Evolutionary conservation across 495 filamentous ascomycete genomes (phyloP).

Genomic region (Trichoderma virens): DNA sequence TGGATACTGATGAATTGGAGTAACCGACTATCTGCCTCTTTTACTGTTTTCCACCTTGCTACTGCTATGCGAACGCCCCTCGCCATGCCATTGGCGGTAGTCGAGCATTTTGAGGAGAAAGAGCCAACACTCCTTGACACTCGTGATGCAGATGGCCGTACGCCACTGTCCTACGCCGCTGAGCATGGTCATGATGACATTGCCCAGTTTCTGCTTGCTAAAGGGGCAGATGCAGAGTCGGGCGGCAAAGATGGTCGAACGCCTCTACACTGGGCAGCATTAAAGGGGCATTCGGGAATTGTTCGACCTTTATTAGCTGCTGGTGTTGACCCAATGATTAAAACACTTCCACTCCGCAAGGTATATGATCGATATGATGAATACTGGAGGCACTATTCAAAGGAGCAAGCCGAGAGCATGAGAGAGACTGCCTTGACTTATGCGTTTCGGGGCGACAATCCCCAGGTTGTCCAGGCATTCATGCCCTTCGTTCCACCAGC

Average conservation of each 20-base stretch:
- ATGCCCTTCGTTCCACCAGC: not conserved
- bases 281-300: not conserved
- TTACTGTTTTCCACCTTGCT: not conserved
- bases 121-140: not conserved
- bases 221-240: not conserved
- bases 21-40: not conserved
- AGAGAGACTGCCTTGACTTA: not conserved
- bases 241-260: slow-evolving; percentile 15
- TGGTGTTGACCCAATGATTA: not conserved
- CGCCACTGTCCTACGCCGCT: not conserved
- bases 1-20: not conserved
- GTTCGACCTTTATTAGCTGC: not conserved
- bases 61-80: not conserved
- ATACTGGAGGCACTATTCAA: not conserved
- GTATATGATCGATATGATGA: not conserved
- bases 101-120: not conserved
- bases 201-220: slow-evolving; percentile 10
- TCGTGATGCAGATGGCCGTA: not conserved
- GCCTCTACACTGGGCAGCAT: slow-evolving; percentile 20
- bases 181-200: slow-evolving; percentile 9
- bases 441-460: not conserved
- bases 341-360: not conserved
- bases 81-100: not conserved
- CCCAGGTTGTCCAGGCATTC: not conserved
- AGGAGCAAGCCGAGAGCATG: not conserved